Evolutionary conservation across 495 filamentous ascomycete species (phyloP).

Genomic region (Neurospora sp.): DNA sequence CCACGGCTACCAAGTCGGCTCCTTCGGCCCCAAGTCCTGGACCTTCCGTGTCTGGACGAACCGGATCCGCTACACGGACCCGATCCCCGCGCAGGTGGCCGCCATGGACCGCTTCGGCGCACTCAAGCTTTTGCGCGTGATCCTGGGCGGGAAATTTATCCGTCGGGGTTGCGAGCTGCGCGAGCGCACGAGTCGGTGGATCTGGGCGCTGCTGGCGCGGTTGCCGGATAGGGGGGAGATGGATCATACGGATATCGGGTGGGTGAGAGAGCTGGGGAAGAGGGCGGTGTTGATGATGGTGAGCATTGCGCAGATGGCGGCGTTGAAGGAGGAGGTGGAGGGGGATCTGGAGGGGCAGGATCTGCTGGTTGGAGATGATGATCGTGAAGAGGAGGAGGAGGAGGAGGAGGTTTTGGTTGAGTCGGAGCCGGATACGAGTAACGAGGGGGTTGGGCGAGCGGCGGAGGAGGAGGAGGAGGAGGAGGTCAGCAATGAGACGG

Average conservation of each 20-base stretch:
- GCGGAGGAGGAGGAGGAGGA: conserved; percentile 4
- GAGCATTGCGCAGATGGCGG: conserved; percentile 39
- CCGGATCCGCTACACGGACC: conserved; percentile 42
- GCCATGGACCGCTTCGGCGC: conserved; percentile 55
- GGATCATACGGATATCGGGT: conserved; percentile 44
- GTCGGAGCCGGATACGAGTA: conserved; percentile 8
- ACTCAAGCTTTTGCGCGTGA: conserved; percentile 41
- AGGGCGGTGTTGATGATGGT: conserved; percentile 43
- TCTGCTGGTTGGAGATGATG: conserved; percentile 6
- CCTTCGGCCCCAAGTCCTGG: conserved; percentile 29
- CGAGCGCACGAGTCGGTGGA: conserved; percentile 45
- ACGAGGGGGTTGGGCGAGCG: conserved; percentile 11
- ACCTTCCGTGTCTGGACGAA: conserved; percentile 42
- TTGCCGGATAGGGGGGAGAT: conserved; percentile 48
- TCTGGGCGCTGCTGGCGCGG: conserved; percentile 51
- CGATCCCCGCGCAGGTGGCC: conserved; percentile 56
- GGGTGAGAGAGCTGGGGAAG: conserved; percentile 50
- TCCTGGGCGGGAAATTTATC: conserved; percentile 37
- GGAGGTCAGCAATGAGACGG: not conserved
- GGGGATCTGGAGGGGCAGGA: conserved; percentile 14
- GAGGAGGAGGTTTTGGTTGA: conserved; percentile 15
- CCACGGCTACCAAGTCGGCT: conserved; percentile 47
- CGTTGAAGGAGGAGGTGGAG: conserved; percentile 28
- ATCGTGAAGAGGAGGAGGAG: conserved; percentile 21
- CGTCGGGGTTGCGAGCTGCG: conserved; percentile 34